These are phyloP conservation scores for Bolboschoenoplectus hybrid DNA, from an alignment of 202 grass and related monocot genomes.

Conservation along the genomic window DNA sequence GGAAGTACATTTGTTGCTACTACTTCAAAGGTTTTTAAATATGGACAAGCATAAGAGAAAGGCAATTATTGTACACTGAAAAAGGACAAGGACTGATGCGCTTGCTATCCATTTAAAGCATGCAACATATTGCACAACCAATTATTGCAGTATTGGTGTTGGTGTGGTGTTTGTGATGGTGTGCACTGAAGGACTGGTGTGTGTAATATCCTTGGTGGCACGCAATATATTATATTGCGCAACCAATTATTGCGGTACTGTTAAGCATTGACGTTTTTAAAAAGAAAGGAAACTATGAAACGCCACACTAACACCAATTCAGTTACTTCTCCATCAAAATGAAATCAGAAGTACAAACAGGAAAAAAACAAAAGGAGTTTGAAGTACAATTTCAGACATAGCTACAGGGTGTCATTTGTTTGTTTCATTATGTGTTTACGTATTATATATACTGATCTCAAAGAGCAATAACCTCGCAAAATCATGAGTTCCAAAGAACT, in stretches of 20 bases:
- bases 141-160: constrained; percentile 4
- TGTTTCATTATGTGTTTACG: neutral
- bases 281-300: constrained; percentile 5
- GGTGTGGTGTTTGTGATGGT: neutral
- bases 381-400: neutral
- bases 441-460: constrained; percentile 11
- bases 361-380: constrained; percentile 2
- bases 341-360: neutral
- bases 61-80: neutral
- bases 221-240: neutral
- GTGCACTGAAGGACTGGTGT: neutral
- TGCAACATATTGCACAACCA: constrained; percentile 1
- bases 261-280: neutral
- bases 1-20: neutral
- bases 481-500: constrained; percentile 99
- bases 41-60: constrained; percentile 7
- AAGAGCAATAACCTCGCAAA: constrained; percentile 83
- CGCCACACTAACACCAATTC: neutral
- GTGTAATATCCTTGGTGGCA: neutral
- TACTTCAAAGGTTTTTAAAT: constrained; percentile 27
- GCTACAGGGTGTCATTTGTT: neutral
- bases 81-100: neutral
- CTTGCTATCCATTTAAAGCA: neutral
- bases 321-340: neutral
- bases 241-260: constrained; percentile 26